phyloP scores from a whole-genome alignment of 768 basidiomycete species.

The Suillus weaverae region DNA sequence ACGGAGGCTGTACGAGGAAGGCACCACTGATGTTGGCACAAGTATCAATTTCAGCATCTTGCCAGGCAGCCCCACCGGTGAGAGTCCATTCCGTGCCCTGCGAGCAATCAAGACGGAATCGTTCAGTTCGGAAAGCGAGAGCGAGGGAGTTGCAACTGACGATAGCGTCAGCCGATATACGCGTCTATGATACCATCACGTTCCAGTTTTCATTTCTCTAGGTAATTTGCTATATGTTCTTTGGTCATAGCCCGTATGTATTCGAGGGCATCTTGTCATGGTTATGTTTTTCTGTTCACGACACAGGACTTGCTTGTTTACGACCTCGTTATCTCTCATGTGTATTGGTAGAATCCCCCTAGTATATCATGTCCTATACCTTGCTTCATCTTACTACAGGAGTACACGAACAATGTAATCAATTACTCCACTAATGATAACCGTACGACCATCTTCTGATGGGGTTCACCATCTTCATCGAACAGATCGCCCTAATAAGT shows the following conservation, averaged over 20 bases:
- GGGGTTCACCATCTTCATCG: slow-evolving; percentile 82
- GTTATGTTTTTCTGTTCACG: slow-evolving; percentile 23
- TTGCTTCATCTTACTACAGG: slow-evolving; percentile 17
- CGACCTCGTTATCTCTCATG: slow-evolving; percentile 30
- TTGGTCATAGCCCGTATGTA: slow-evolving; percentile 30
- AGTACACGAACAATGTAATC: slow-evolving; percentile 24
- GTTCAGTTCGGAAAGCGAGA: slow-evolving; percentile 69
- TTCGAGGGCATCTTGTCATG: slow-evolving; percentile 38
- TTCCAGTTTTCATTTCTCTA: slow-evolving; percentile 16
- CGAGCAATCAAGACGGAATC: slow-evolving; percentile 57
- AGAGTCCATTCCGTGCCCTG: slow-evolving; percentile 41
- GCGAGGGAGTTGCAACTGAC: slow-evolving; percentile 60
- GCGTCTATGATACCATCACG: slow-evolving; percentile 28
- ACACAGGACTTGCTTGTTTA: slow-evolving; percentile 27
- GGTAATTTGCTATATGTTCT: slow-evolving; percentile 24
- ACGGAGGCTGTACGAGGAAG: slow-evolving; percentile 84
- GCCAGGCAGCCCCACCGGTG: slow-evolving; percentile 56
- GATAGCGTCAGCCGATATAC: slow-evolving; percentile 42
- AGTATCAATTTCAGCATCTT: slow-evolving; percentile 85
- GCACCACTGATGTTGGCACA: slow-evolving; percentile 61
- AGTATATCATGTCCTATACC: slow-evolving; percentile 36
- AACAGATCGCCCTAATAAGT: slow-evolving; percentile 63
- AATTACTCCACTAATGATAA: slow-evolving; percentile 43
- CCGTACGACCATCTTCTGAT: slow-evolving; percentile 76
- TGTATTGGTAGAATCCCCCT: slow-evolving; percentile 43